Evolutionary conservation across 805 yeast genomes (phyloP).

Genomic region (Phaffomyces opuntiae): DNA sequence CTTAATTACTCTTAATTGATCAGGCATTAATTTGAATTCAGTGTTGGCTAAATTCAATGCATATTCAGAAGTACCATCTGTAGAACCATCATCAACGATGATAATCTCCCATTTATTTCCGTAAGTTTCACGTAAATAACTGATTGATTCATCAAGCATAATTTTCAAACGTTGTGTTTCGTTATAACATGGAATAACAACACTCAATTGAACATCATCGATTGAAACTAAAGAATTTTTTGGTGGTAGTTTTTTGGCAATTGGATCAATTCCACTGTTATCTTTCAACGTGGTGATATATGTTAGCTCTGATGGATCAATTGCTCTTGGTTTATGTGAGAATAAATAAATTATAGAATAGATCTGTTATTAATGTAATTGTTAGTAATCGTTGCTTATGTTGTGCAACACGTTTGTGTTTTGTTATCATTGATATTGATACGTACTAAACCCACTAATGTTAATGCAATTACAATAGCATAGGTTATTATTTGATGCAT

Average conservation of each 20-base stretch:
- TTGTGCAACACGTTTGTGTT: no score
- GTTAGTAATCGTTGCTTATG: neutral
- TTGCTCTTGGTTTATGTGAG: conserved; percentile 58
- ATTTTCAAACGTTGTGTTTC: conserved; percentile 65
- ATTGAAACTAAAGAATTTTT: conserved; percentile 8
- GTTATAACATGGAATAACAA: conserved; percentile 91
- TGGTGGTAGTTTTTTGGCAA: conserved; percentile 28
- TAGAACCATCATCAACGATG: conserved; percentile 88
- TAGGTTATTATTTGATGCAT: no score
- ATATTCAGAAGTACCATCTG: conserved; percentile 67
- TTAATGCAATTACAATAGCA: no score
- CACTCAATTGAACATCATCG: conserved; percentile 50
- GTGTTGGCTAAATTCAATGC: conserved; percentile 53
- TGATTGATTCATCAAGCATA: conserved; percentile 68
- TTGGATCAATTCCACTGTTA: conserved; percentile 22
- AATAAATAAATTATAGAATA: conserved; percentile 24
- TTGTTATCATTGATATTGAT: no score
- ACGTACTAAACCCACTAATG: no score
- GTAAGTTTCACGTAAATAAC: conserved; percentile 36
- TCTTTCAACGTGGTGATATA: conserved; percentile 43
- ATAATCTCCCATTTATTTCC: conserved; percentile 60
- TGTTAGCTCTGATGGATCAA: conserved; percentile 43
- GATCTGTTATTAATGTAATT: neutral
- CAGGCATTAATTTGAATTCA: conserved; percentile 43
- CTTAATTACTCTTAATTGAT: conserved; percentile 61